Conservation (phyloP, 1,139 yeast genomes). For the Zygoascus hellenicus region DNA sequence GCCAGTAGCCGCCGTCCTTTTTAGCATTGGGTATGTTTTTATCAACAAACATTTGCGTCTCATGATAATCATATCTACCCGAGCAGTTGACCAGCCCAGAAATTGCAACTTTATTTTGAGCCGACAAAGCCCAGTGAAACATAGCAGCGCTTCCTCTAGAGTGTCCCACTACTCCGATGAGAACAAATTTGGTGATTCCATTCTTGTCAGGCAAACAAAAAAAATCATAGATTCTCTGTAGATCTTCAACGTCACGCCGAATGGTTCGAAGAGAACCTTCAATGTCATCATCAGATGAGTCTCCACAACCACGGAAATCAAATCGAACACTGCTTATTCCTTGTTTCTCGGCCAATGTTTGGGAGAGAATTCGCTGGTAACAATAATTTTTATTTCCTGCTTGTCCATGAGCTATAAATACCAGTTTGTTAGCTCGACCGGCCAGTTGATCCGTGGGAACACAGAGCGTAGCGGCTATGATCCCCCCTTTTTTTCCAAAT, state of each 20-base stretch:
- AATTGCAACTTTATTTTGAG: constrained; percentile 37
- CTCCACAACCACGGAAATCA: constrained; percentile 85
- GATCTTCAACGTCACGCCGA: constrained; percentile 61
- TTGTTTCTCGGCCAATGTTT: constrained; percentile 48
- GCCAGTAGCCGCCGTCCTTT: constrained; percentile 37
- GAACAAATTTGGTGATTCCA: constrained; percentile 23
- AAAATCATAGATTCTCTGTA: constrained; percentile 35
- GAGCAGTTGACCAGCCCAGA: constrained; percentile 70
- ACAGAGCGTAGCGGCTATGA: neutral
- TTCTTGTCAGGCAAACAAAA: constrained; percentile 20
- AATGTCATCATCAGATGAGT: constrained; percentile 52
- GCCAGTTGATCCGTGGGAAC: constrained; percentile 18
- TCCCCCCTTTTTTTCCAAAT: constrained; percentile 5
- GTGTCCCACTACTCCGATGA: constrained; percentile 59
- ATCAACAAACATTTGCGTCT: constrained; percentile 34
- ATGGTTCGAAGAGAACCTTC: constrained; percentile 47
- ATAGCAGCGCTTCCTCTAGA: constrained; percentile 78
- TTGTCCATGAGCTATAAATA: constrained; percentile 63
- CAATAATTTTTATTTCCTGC: constrained; percentile 81
- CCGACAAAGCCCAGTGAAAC: constrained; percentile 63
- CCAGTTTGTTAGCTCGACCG: constrained; percentile 36
- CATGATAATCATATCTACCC: constrained; percentile 45
- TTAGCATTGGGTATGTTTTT: constrained; percentile 34
- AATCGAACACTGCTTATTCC: constrained; percentile 67
- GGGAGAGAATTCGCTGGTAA: constrained; percentile 62